A percentile compares a stretch with the other conserved stretches of the same genome.
Evolutionary conservation across 805 yeast species (phyloP).

Genomic region (Wickerhamomyces chambardii): DNA sequence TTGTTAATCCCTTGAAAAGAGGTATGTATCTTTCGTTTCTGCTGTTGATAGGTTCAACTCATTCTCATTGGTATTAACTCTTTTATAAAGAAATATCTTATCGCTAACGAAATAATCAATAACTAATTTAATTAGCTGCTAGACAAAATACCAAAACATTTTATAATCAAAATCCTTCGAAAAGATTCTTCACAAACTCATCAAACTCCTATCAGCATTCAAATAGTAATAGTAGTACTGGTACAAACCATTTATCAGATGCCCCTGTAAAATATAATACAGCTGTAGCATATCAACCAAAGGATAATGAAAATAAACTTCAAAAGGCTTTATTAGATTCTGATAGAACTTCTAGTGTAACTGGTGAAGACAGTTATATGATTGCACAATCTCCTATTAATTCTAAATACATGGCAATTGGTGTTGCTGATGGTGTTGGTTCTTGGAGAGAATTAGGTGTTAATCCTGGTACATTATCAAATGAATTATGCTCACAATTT

Average conservation of each 20-base stretch:
- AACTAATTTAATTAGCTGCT: too few species aligned
- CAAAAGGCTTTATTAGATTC: slow-evolving; percentile 3
- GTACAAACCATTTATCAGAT: slow-evolving; percentile 3
- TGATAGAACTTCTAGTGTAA: slow-evolving; percentile 27
- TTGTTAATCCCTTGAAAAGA: slow-evolving; percentile 10
- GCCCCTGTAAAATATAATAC: slow-evolving; percentile 35
- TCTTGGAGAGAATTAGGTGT: slow-evolving; percentile 94
- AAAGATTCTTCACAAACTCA: slow-evolving; percentile 7
- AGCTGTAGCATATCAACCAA: slow-evolving; percentile 69
- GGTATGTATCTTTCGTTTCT: slow-evolving; percentile 13
- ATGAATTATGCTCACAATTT: slow-evolving; percentile 63
- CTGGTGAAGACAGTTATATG: slow-evolving; percentile 75
- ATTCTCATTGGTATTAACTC: too few species aligned
- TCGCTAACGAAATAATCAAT: too few species aligned
- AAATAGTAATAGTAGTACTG: slow-evolving; percentile 6
- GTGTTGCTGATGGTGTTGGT: slow-evolving; percentile 95
- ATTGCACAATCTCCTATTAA: slow-evolving; percentile 26
- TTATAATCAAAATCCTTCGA: too few species aligned
- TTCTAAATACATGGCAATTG: slow-evolving; percentile 38
- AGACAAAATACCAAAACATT: slow-evolving; percentile 1
- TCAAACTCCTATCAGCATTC: slow-evolving; percentile 8
- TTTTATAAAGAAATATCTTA: too few species aligned
- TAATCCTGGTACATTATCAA: slow-evolving; percentile 80
- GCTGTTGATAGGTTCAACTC: not conserved
- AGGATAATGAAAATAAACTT: slow-evolving; percentile 43